phyloP scores from a whole-genome alignment of 2,329 filamentous ascomycete species.

The Colletotrichum echinochloae region DNA sequence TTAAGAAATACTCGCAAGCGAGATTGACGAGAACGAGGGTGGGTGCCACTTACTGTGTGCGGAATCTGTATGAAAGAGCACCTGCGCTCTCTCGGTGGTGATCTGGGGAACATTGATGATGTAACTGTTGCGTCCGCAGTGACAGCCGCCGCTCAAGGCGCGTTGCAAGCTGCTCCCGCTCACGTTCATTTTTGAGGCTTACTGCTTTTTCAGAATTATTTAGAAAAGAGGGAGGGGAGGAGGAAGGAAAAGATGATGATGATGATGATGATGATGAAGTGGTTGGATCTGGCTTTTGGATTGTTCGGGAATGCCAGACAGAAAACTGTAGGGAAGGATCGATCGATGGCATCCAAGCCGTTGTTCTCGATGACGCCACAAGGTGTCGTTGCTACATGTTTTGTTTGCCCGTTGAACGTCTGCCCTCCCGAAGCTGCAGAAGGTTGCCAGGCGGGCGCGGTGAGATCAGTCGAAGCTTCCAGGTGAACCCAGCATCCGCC shows the following conservation, averaged over 20 bases:
- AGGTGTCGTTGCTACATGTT: neutral
- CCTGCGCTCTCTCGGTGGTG: conserved; percentile 68
- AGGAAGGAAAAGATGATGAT: neutral
- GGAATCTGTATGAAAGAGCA: conserved; percentile 80
- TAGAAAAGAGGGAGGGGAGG: too few relatives aligned
- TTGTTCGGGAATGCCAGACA: neutral
- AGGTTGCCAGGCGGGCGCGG: conserved; percentile 9
- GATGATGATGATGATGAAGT: neutral
- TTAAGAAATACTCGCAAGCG: neutral
- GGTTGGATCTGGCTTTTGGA: neutral
- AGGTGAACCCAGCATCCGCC: conserved; percentile 35
- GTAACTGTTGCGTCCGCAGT: conserved; percentile 89
- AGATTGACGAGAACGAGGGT: neutral
- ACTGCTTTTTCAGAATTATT: neutral
- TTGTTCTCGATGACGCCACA: neutral
- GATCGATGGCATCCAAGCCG: neutral
- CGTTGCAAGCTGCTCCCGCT: conserved; percentile 53
- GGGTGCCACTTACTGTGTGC: conserved; percentile 73
- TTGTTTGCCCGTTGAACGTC: conserved; percentile 33
- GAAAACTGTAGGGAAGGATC: neutral
- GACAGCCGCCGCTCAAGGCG: conserved; percentile 80
- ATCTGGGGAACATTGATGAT: conserved; percentile 75
- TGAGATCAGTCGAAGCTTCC: conserved; percentile 36
- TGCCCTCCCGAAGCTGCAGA: neutral
- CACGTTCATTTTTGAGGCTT: conserved; percentile 52